Base-by-base conservation (phyloP, 371 early-diverging fungal species). In the Zychaea mexicana region DNA sequence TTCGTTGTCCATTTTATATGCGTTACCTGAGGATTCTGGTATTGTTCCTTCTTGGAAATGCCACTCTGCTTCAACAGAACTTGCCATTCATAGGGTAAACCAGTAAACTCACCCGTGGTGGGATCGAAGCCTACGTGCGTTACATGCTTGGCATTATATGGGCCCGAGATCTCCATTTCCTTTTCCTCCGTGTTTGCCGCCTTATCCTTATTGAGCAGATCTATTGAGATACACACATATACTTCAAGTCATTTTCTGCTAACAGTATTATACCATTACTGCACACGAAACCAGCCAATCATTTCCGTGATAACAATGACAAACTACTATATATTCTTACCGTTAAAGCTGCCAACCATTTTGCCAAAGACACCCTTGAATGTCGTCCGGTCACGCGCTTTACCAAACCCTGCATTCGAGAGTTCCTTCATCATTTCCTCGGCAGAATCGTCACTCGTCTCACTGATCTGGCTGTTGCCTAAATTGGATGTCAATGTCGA, bases 101-200 rank as follows among this genome's bases (percentile, higher is more conserved):
- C 98, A 52, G 94, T 94, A 67, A 95, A 95, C 79, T 93, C 94
- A 64, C 96, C 96, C n/a, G 96, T 93, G 47, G 91, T 89, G 22
- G 89, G 82, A 79, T 94, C 90, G 73, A 92, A 94, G 7, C 96
- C 96, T 65, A 95, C 96, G 70, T 96, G 99, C 13, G 96, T 96
- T 62, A 97, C 84, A 76, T 98, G 98, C 38, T 95, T 91, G 13
- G 97, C 94, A 72, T 97, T 97, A 77, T 95, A 98, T 13, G 98
- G 98, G 13, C 92, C 90, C 5, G 97, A 96, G 60, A 98, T 98
- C 71, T 92, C 94, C 67, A 92, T 86, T 70, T 91, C 91, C 68
- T 90, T 91, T 68, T 78, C 79, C 55, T 75, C 68, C 39, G 65
- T 57, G 46, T 67, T 77, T 9, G 71, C 59, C 28, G 77, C 72